Conservation (phyloP, 1,284 basidiomycete species). For the Moesziomyces antarcticus region DNA sequence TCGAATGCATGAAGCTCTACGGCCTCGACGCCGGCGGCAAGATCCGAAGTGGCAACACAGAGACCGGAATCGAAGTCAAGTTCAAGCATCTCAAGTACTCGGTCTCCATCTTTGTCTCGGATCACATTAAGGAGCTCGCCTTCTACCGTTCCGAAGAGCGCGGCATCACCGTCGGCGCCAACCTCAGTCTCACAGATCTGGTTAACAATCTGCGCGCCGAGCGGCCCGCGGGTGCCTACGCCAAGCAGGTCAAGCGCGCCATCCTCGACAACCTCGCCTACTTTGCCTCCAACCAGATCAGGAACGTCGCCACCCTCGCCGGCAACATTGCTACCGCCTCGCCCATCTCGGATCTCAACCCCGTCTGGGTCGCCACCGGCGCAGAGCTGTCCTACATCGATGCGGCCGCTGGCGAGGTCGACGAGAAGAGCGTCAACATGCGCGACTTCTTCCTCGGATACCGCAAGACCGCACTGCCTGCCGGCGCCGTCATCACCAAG, state of each 20-base stretch:
- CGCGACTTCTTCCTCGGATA: constrained; percentile 67
- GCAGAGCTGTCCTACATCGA: constrained; percentile 49
- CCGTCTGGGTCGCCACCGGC: constrained; percentile 68
- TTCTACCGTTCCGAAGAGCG: constrained; percentile 39
- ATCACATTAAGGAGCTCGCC: constrained; percentile 53
- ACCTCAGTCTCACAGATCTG: constrained; percentile 57
- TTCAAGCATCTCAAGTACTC: constrained; percentile 56
- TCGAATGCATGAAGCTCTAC: constrained; percentile 46
- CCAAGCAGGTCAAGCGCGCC: constrained; percentile 48
- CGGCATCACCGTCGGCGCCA: constrained; percentile 62
- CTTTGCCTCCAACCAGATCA: constrained; percentile 68
- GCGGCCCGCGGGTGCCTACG: constrained; percentile 20
- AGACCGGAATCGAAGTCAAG: constrained; percentile 62
- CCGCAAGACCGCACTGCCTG: constrained; percentile 65
- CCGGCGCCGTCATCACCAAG: constrained; percentile 62
- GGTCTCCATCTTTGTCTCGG: constrained; percentile 65
- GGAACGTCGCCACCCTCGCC: constrained; percentile 67
- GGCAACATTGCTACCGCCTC: constrained; percentile 69
- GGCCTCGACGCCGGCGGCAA: constrained; percentile 43
- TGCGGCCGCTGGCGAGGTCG: constrained; percentile 36
- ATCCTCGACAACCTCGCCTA: constrained; percentile 59
- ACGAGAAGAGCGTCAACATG: constrained; percentile 49
- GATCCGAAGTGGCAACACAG: constrained; percentile 60
- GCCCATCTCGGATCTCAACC: constrained; percentile 68
- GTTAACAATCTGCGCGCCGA: constrained; percentile 46